Conservation (phyloP, 164 flowering plant species). For the Vitis riparia region DNA sequence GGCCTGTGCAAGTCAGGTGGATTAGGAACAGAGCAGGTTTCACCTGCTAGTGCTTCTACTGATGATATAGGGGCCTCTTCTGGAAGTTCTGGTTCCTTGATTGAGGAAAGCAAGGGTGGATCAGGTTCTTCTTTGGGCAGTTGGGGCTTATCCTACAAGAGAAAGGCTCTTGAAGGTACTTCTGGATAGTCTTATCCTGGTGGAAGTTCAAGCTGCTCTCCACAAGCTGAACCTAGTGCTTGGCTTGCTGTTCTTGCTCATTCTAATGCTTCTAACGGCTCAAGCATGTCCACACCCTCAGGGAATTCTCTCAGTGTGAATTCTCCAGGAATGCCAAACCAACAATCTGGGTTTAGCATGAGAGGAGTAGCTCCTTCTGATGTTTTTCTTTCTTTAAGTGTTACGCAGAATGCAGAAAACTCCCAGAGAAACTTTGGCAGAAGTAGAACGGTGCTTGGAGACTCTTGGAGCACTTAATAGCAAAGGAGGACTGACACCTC, state of each 20-base stretch:
- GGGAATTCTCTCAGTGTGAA: constrained; percentile 15
- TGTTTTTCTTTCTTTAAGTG: constrained; percentile 28
- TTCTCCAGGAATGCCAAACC: constrained; percentile 25
- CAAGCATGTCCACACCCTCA: constrained; percentile 30
- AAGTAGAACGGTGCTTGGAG: constrained; percentile 82
- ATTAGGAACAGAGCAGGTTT: constrained; percentile 18
- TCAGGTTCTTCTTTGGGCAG: constrained; percentile 39
- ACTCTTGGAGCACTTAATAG: constrained; percentile 39
- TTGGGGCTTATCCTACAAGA: constrained; percentile 64
- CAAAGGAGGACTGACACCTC: constrained; percentile 62
- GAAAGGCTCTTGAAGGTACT: constrained; percentile 61
- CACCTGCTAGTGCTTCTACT: constrained; percentile 18
- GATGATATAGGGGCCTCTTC: constrained; percentile 32
- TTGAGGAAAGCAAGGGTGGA: constrained; percentile 26
- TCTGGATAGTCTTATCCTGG: constrained; percentile 39
- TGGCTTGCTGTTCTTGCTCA: constrained; percentile 22
- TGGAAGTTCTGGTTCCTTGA: constrained; percentile 30
- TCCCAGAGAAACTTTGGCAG: constrained; percentile 49
- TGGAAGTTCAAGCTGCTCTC: constrained; percentile 38
- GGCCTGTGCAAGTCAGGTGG: constrained; percentile 19
- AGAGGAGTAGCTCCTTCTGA: constrained; percentile 30
- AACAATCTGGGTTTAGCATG: constrained; percentile 23
- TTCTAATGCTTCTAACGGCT: constrained; percentile 26
- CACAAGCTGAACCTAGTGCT: constrained; percentile 26
- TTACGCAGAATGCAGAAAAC: constrained; percentile 26